phyloP scores from a whole-genome alignment of 2,329 filamentous ascomycete genomes.

The Cordyceps cateniannulata region DNA sequence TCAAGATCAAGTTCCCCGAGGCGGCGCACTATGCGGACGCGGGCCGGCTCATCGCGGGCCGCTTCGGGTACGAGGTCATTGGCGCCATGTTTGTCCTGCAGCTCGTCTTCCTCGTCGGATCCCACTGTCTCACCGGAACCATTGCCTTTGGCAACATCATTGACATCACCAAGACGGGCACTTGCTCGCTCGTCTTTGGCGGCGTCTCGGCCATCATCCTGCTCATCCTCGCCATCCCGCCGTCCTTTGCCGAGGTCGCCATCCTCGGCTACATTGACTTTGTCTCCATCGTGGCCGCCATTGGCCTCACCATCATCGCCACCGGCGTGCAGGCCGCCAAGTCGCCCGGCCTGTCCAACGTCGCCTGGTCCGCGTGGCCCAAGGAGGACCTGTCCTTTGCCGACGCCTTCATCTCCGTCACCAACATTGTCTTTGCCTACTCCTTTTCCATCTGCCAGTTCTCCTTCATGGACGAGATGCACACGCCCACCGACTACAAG shows the following conservation, averaged over 20 bases:
- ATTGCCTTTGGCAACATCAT: conserved; percentile 63
- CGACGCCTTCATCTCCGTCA: conserved; percentile 53
- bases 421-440: conserved; percentile 68
- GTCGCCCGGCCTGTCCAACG: conserved; percentile 23
- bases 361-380: conserved; percentile 40
- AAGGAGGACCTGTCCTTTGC: conserved; percentile 40
- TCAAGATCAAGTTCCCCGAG: conserved; percentile 46
- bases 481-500: conserved; percentile 38
- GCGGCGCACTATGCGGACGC: conserved; percentile 64
- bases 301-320: conserved; percentile 60
- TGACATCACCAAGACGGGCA: conserved; percentile 33
- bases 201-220: conserved; percentile 41
- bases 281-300: conserved; percentile 55
- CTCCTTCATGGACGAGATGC: conserved; percentile 49
- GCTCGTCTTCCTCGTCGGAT: conserved; percentile 62
- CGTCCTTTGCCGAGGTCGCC: conserved; percentile 42
- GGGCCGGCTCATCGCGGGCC: conserved; percentile 54
- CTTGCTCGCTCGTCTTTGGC: conserved; percentile 39
- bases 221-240: conserved; percentile 39
- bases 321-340: conserved; percentile 43
- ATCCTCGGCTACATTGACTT: conserved; percentile 50
- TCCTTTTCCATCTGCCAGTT: conserved; percentile 48
- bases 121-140: conserved; percentile 64
- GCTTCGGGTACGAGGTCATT: conserved; percentile 54
- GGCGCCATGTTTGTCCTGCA: conserved; percentile 57